Evolutionary conservation across 805 yeast species (phyloP).

Genomic region (Wickerhamiella australiensis): DNA sequence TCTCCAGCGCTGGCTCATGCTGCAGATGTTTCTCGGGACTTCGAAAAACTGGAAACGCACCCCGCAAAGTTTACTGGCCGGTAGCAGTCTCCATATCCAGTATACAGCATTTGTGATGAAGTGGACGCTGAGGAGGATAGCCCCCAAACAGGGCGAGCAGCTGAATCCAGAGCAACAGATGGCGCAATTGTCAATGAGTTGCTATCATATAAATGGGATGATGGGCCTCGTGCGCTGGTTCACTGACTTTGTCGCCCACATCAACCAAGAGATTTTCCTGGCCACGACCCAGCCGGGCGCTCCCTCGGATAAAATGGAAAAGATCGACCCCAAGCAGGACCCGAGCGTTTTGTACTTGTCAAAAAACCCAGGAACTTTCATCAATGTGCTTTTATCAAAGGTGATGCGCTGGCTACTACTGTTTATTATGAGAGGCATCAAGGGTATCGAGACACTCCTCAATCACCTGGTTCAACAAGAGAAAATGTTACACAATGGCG

Average conservation of each 20-base stretch:
- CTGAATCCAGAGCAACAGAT: slow-evolving; percentile 34
- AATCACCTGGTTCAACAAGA: slow-evolving; percentile 14
- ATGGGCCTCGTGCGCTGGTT: slow-evolving; percentile 83
- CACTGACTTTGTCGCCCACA: slow-evolving; percentile 58
- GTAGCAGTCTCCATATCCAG: slow-evolving; percentile 55
- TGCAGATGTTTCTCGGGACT: slow-evolving; percentile 57
- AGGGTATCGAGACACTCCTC: slow-evolving; percentile 28
- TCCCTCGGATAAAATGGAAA: slow-evolving; percentile 3
- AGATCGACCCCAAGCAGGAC: slow-evolving; percentile 5
- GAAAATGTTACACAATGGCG: slow-evolving; percentile 18
- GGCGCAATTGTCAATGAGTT: slow-evolving; percentile 22
- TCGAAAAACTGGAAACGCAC: slow-evolving; percentile 35
- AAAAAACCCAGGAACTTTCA: slow-evolving; percentile 20
- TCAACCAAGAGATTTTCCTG: slow-evolving; percentile 52
- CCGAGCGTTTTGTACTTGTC: slow-evolving; percentile 9
- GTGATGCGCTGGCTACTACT: slow-evolving; percentile 29
- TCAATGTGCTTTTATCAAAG: slow-evolving; percentile 28
- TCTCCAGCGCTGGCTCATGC: slow-evolving; percentile 54
- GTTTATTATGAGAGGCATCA: slow-evolving; percentile 30
- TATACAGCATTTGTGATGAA: slow-evolving; percentile 61
- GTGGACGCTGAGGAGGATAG: slow-evolving; percentile 37
- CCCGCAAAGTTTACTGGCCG: slow-evolving; percentile 39
- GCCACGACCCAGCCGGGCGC: slow-evolving; percentile 16
- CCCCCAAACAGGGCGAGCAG: slow-evolving; percentile 28
- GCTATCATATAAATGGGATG: slow-evolving; percentile 25